Conservation (phyloP, 495 filamentous ascomycete species). For the Neurospora discreta region DNA sequence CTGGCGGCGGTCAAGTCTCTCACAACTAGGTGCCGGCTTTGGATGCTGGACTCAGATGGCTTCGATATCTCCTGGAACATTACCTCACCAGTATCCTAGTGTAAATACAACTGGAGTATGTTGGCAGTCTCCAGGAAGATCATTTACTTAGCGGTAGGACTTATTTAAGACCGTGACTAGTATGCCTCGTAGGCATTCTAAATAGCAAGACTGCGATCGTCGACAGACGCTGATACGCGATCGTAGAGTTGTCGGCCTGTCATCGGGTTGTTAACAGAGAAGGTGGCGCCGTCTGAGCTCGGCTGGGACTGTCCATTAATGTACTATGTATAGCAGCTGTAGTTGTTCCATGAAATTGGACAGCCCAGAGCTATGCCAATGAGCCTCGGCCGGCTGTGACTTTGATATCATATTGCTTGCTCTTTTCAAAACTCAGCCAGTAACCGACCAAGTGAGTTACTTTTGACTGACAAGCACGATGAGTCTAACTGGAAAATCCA, state of each 20-base stretch:
- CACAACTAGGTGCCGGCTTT: slow-evolving; percentile 26
- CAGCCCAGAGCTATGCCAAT: background rate
- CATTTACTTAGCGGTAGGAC: slow-evolving; percentile 43
- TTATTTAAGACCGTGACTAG: slow-evolving; percentile 49
- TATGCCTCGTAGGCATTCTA: slow-evolving; percentile 51
- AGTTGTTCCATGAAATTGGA: slow-evolving; percentile 16
- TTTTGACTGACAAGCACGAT: background rate
- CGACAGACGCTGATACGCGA: slow-evolving; percentile 45
- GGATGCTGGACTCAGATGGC: too few relatives aligned
- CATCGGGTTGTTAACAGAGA: slow-evolving; percentile 50
- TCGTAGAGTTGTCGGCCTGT: slow-evolving; percentile 45
- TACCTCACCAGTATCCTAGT: too few relatives aligned
- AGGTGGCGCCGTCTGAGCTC: slow-evolving; percentile 40
- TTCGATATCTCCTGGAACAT: too few relatives aligned
- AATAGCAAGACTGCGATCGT: slow-evolving; percentile 48
- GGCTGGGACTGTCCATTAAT: slow-evolving; percentile 50
- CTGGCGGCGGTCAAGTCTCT: too few relatives aligned
- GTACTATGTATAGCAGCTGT: slow-evolving; percentile 4
- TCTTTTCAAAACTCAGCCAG: background rate
- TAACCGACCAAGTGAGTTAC: background rate
- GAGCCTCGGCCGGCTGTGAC: background rate
- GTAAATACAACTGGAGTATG: slow-evolving; percentile 20
- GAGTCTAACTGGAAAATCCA: background rate
- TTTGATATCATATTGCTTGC: background rate
- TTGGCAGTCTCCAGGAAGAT: slow-evolving; percentile 59